Conservation (phyloP, 441 rosid species). For the Kokia cookei region DNA sequence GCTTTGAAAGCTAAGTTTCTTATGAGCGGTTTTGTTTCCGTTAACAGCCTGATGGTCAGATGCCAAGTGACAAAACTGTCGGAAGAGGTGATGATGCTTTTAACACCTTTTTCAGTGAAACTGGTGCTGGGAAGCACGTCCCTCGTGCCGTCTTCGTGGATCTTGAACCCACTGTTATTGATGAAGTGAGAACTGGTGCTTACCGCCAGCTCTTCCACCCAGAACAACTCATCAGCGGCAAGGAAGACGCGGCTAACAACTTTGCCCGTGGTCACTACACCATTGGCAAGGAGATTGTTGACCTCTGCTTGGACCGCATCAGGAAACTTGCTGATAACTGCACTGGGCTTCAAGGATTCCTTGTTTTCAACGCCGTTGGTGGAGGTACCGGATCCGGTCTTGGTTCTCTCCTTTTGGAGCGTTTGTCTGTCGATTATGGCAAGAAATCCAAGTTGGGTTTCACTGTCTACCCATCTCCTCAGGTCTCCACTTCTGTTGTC, state of each 20-base stretch:
- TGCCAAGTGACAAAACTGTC: background rate
- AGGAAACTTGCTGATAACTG: background rate
- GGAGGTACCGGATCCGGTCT: background rate
- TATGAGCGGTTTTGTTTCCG: background rate
- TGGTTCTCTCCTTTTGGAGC: background rate
- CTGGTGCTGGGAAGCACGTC: background rate
- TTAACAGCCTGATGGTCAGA: background rate
- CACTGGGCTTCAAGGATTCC: background rate
- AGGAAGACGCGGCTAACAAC: background rate
- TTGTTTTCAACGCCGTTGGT: background rate
- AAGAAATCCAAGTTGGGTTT: background rate
- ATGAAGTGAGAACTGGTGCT: background rate
- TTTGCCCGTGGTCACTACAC: background rate
- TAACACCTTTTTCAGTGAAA: background rate
- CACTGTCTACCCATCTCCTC: conserved; percentile 41
- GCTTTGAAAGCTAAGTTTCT: background rate
- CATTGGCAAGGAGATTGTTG: background rate
- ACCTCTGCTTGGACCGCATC: background rate
- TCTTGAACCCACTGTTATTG: background rate
- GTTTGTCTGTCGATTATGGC: background rate
- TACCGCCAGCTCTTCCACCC: background rate
- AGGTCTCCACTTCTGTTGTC: conserved; percentile 55
- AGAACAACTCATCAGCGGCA: background rate
- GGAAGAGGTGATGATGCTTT: background rate
- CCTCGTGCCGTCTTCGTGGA: background rate